Base-by-base conservation (phyloP, 805 yeast genomes). In the Wickerhamiella allomyrinae region DNA sequence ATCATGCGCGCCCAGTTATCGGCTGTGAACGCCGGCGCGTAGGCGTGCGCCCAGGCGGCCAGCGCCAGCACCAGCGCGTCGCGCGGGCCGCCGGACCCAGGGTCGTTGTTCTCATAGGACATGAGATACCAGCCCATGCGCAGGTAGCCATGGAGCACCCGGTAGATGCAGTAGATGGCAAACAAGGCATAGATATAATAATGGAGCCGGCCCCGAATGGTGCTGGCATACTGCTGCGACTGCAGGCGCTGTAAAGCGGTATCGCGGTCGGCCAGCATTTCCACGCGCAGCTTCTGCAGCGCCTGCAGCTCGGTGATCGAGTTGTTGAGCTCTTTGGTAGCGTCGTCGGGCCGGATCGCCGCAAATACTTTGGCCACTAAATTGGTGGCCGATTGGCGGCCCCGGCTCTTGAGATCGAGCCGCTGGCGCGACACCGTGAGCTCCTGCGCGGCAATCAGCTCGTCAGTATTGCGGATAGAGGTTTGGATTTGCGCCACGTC, bases 151-250 rank as follows among this genome's bases (percentile, higher is more conserved):
- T 56, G 63, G 39, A 55, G 31, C 11, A 65, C 54, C n/a, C 69
- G 51, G 53, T 66, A 65, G 9, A 65, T 49, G 44, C 70, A 65
- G 54, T 65, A 65, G 7, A 59, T 31, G 7, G 69, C 57, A 43
- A 65, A 65, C 7, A 55, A 44, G 6, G 51, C 46, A 45, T 58
- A 62, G 9, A 54, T 43, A 15, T 46, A 27, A 9, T 43, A 38
- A 41, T 51, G 46, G 11, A 61, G 15, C 25, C 51, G 42, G 11
- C 70, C 70, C 13, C 45, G 29, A 2, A 54, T 29, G 9, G 69
- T 65, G 20, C 45, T 40, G 3, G 46, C 46, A 24, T 43, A 46
- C 22, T 39, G 31, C 40, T 61, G 65, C 25, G 49, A 47, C 27
- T 40, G 36, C 29, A 52, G 49, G 7, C 57, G 49, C 25, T 47